Percentiles rank a stretch among this genome's conserved stretches.
These are phyloP conservation scores for Coprinellus aureogranulatus DNA, from an alignment of 768 basidiomycete genomes.

Conservation along the genomic window DNA sequence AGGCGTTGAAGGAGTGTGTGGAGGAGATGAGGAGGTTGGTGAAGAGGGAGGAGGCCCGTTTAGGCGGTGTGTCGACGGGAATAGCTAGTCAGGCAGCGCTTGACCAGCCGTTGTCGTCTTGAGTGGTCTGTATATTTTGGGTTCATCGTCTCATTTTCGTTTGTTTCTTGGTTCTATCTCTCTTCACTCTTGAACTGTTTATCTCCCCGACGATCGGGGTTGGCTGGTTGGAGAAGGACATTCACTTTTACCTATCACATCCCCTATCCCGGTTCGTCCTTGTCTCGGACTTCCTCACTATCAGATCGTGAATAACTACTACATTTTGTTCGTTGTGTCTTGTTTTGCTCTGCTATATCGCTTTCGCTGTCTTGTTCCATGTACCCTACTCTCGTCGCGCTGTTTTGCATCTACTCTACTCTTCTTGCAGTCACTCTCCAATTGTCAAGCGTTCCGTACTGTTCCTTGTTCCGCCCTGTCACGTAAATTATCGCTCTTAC, in stretches of 20 bases:
- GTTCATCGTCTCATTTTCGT: background rate
- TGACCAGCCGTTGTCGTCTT: background rate
- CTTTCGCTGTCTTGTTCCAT: background rate
- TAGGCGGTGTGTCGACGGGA: background rate
- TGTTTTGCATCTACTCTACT: background rate
- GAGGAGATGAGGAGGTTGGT: conserved; percentile 58
- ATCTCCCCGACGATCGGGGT: background rate
- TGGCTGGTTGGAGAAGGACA: background rate
- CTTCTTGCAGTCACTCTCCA: background rate
- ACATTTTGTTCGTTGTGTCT: background rate
- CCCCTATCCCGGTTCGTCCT: background rate
- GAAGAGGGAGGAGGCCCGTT: conserved; percentile 8
- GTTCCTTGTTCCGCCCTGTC: background rate
- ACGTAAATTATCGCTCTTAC: background rate
- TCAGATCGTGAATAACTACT: background rate
- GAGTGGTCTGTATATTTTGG: background rate
- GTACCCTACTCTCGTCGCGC: background rate
- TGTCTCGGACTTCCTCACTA: background rate
- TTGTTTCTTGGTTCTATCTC: background rate
- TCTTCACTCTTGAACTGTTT: background rate
- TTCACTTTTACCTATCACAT: background rate
- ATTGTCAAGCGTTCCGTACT: too few species aligned
- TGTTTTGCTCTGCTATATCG: conserved; percentile 1
- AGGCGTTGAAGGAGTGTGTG: conserved; percentile 65
- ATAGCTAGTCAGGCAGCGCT: background rate